phyloP scores from a whole-genome alignment of 2,329 filamentous ascomycete species.

The Verticillium alfalfae region DNA sequence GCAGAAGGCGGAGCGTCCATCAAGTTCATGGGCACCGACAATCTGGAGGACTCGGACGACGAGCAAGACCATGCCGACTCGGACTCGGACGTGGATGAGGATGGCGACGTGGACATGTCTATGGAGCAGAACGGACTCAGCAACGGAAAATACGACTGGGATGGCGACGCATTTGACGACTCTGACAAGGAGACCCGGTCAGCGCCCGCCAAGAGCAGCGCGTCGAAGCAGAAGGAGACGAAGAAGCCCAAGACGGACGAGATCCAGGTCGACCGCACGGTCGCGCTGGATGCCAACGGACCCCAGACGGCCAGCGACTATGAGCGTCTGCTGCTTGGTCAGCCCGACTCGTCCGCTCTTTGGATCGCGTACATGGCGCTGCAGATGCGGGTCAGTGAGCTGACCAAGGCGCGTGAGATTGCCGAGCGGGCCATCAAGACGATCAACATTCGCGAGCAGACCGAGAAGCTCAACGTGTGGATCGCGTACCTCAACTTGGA shows the following conservation, averaged over 20 bases:
- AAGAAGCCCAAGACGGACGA: conserved; percentile 72
- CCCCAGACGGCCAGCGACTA: conserved; percentile 89
- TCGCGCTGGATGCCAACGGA: conserved; percentile 82
- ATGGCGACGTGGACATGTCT: conserved; percentile 35
- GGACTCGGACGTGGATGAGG: conserved; percentile 31
- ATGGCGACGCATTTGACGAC: conserved; percentile 61
- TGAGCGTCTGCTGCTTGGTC: conserved; percentile 84
- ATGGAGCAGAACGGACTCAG: conserved; percentile 25
- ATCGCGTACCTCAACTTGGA: conserved; percentile 91
- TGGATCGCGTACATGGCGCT: conserved; percentile 99
- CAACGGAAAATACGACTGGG: conserved; percentile 83
- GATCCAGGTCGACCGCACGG: conserved; percentile 82
- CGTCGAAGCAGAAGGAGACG: conserved; percentile 43
- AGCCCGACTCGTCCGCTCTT: conserved; percentile 86
- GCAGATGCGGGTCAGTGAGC: conserved; percentile 86
- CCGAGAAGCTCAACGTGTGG: conserved; percentile 94
- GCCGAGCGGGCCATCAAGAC: conserved; percentile 86
- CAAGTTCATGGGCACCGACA: conserved; percentile 39
- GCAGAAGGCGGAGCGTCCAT: conserved; percentile 35
- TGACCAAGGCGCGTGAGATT: conserved; percentile 81
- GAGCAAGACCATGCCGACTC: conserved; percentile 34
- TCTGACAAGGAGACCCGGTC: conserved; percentile 34
- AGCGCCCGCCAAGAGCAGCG: conserved; percentile 16
- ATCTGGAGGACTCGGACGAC: conserved; percentile 21
- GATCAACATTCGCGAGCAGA: conserved; percentile 85